Evolutionary conservation across 2,329 filamentous ascomycete species (phyloP).

Genomic region (Didymella glomerata): DNA sequence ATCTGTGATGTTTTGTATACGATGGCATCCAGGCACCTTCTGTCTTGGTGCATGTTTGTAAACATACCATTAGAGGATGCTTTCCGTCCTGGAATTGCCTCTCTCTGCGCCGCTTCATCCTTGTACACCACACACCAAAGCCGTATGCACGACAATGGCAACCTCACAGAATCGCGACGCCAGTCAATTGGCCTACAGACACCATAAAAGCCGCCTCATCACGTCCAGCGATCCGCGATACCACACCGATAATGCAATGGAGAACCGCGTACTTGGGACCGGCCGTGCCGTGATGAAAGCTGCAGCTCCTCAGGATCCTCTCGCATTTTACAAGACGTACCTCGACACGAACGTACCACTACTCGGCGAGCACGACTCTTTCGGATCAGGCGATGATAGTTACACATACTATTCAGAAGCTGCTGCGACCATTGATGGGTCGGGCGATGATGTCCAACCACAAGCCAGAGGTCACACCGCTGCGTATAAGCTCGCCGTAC

Average conservation of each 20-base stretch:
- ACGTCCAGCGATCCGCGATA: conserved; percentile 21
- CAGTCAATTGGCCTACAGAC: conserved; percentile 24
- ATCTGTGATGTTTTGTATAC: not conserved
- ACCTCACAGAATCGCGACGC: conserved; percentile 9
- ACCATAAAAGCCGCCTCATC: conserved; percentile 17
- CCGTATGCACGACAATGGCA: conserved; percentile 2
- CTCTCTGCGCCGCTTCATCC: not conserved
- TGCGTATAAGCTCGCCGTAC: conserved; percentile 38
- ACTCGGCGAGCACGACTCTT: conserved; percentile 8
- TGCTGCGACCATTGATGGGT: conserved; percentile 12
- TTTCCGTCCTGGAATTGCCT: not conserved
- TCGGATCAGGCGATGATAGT: conserved; percentile 25
- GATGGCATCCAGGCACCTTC: not conserved
- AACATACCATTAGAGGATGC: not conserved
- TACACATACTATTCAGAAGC: conserved; percentile 17
- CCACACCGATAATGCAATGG: conserved; percentile 21
- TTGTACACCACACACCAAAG: not conserved
- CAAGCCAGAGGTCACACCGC: conserved; percentile 30
- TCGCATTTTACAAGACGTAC: conserved; percentile 34
- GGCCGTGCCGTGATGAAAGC: conserved; percentile 15
- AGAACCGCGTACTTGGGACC: conserved; percentile 16
- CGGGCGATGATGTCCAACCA: conserved; percentile 24
- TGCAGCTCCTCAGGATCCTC: conserved; percentile 27
- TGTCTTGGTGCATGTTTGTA: not conserved
- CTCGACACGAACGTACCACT: conserved; percentile 19